These are phyloP conservation scores for Saxispiralis lemnorum DNA, from an alignment of 495 filamentous ascomycete genomes.

Conservation along the genomic window DNA sequence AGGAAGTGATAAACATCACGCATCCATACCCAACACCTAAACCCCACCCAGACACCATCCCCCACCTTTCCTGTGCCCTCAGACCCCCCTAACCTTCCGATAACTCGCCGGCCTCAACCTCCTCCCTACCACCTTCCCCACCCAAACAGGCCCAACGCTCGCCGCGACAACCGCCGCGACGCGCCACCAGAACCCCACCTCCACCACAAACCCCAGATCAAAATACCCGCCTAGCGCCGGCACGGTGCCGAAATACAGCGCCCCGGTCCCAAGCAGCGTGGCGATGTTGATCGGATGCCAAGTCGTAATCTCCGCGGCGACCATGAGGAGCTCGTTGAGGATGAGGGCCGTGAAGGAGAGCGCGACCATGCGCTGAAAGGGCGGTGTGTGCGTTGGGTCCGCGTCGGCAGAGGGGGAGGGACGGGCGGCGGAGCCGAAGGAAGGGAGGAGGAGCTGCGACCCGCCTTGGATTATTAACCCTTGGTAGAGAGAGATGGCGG, in stretches of 20 bases:
- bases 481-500: slow-evolving; percentile 89
- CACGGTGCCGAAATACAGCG: slow-evolving; percentile 62
- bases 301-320: slow-evolving; percentile 84
- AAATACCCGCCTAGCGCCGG: slow-evolving; percentile 85
- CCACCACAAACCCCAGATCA: slow-evolving; percentile 65
- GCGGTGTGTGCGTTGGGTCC: neutral
- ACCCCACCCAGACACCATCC: no score
- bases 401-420: slow-evolving; percentile 26
- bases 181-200: slow-evolving; percentile 72
- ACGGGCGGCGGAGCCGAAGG: slow-evolving; percentile 27
- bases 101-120: slow-evolving; percentile 85
- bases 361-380: slow-evolving; percentile 52
- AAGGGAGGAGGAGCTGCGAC: slow-evolving; percentile 64
- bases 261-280: slow-evolving; percentile 59
- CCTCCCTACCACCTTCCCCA: slow-evolving; percentile 63
- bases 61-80: no score
- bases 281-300: slow-evolving; percentile 93
- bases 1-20: no score
- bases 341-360: slow-evolving; percentile 86
- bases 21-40: no score
- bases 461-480: slow-evolving; percentile 85
- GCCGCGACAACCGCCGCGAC: slow-evolving; percentile 62
- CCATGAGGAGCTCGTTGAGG: slow-evolving; percentile 92
- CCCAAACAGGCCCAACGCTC: slow-evolving; percentile 69
- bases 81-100: slow-evolving; percentile 67